Base-by-base conservation (phyloP, 352 stramenopile genomes). In the Pythium volutum region DNA sequence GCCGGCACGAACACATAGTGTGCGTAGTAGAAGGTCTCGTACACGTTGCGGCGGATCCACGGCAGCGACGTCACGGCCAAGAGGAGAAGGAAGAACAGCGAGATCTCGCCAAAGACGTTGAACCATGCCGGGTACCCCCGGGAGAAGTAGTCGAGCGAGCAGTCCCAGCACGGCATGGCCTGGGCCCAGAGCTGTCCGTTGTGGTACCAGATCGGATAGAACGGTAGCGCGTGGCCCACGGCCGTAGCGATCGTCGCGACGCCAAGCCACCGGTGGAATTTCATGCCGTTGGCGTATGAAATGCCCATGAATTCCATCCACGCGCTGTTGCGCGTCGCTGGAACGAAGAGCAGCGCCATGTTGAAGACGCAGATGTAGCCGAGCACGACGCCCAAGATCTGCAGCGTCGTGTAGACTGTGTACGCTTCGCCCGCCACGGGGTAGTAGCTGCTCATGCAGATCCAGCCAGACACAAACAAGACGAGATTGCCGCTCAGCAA, bases 361-460 rank as follows among this genome's bases (percentile, higher is more conserved):
- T 88, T 89, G 71, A 80, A 91, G 47, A 89, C 75, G 66, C 70
- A 79, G 31, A 74, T 62, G 66, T 87, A 89, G 10, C 70, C 73
- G 0, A 71, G 58, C 27, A 72, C 75, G 63, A 86, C 74, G 47
- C 75, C 59, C 4, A 85, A 61, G 33, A 84, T 65, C 55, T 87
- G 67, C 1, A 87, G 57, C 16, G 71, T 70, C 18, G 73, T 77
- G 51, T 81, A 71, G 48, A 85, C 74, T 14, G 69, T 74, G 67
- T 81, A 83, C 33, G 23, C 18, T 8, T 48, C 51, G 11, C 48
- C 51, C 4, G 60, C 39, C 8, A 58, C n/a, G 11, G 50, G 57
- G 34, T 60, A 55, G 51, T 66, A 64, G 42, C 47, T 48, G 15
- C 15, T 39, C 38, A 55, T 50, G 31, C 33, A 64, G n/a, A 66